These are phyloP conservation scores for Thecaphora frezii DNA, from an alignment of 1,284 basidiomycete species.

Conservation along the genomic window DNA sequence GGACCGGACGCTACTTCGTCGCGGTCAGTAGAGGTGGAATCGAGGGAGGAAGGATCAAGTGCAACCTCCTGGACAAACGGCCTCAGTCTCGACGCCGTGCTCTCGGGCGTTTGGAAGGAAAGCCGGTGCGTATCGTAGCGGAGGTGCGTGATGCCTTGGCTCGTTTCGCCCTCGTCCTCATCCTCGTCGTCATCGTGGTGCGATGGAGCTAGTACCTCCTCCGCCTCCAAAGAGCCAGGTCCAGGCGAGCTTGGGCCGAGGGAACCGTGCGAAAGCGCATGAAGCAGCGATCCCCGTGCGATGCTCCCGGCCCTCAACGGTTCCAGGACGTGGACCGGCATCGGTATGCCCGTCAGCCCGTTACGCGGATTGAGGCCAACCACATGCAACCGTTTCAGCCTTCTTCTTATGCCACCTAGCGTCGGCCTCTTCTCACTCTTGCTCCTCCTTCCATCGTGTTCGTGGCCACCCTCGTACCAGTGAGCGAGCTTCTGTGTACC, in stretches of 20 bases:
- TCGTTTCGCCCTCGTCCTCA: too few species aligned
- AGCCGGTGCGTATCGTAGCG: constrained; percentile 50
- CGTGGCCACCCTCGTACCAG: not conserved
- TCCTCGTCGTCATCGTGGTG: too few species aligned
- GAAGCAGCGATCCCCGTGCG: constrained; percentile 6
- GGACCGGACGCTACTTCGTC: too few species aligned
- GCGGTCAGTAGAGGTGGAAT: too few species aligned
- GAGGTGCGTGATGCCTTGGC: constrained; percentile 25
- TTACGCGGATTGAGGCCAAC: constrained; percentile 17
- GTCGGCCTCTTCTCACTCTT: not conserved
- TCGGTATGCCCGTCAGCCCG: constrained; percentile 24
- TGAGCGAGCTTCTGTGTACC: not conserved
- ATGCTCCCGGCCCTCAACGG: constrained; percentile 24
- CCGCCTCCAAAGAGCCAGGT: too few species aligned
- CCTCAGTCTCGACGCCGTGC: constrained; percentile 32
- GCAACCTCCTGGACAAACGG: constrained; percentile 34
- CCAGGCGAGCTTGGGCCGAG: too few species aligned
- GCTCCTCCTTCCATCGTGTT: not conserved
- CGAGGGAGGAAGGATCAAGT: not conserved
- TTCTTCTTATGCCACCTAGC: constrained; percentile 4
- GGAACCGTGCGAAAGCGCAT: constrained; percentile 4
- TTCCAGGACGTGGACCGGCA: constrained; percentile 25
- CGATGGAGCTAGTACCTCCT: too few species aligned
- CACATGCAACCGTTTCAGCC: constrained; percentile 14
- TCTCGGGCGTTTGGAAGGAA: constrained; percentile 43